phyloP scores from a whole-genome alignment of 345 rosid species.

The Linum usitatissimum region DNA sequence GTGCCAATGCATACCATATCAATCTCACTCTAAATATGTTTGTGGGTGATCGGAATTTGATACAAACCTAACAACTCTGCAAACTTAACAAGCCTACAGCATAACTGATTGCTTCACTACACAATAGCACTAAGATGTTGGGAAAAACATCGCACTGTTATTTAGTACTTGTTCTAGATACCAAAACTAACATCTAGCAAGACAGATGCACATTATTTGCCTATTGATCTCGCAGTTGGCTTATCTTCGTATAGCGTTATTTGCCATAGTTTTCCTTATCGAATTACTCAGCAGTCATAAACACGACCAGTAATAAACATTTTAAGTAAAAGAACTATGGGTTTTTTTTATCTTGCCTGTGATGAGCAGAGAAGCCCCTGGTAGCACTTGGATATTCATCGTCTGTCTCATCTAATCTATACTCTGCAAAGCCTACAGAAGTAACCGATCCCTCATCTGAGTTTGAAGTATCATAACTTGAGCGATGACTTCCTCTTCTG shows the following conservation, averaged over 20 bases:
- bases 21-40: background rate
- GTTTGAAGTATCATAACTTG: slow-evolving; percentile 58
- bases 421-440: slow-evolving; percentile 65
- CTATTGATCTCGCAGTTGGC: background rate
- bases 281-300: background rate
- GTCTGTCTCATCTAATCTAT: slow-evolving; percentile 74
- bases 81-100: background rate
- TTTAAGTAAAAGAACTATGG: background rate
- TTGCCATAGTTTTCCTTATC: background rate
- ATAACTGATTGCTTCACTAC: background rate
- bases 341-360: slow-evolving; percentile 40
- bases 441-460: slow-evolving; percentile 91
- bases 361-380: slow-evolving; percentile 56
- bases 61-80: background rate
- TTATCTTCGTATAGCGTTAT: background rate
- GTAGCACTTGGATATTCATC: slow-evolving; percentile 56
- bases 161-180: background rate
- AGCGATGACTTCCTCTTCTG: slow-evolving; percentile 63
- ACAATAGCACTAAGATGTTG: background rate
- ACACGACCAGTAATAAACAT: background rate
- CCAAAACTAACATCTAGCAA: background rate
- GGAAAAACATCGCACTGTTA: too few species aligned
- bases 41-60: too few species aligned
- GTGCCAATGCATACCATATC: background rate
- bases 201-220: background rate